Evolutionary conservation across 2,329 filamentous ascomycete species (phyloP), one percentile per base, ranked within the genome.

Genomic region (Aspergillus fischeri): DNA sequence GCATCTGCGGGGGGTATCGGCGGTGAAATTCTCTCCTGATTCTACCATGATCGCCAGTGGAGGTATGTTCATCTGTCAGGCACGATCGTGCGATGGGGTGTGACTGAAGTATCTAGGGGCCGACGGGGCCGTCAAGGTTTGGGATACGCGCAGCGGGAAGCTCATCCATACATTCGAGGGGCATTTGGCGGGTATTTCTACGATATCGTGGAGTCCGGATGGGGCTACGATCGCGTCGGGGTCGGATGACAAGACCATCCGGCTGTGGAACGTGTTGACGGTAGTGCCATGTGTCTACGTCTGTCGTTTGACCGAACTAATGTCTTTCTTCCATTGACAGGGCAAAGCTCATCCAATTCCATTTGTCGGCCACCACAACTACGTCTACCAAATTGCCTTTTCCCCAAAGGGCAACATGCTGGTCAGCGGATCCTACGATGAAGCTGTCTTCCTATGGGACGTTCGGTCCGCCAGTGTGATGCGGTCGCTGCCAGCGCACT

Each of bases 331-430:
- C 24, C 5, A 14, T 11, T 14, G 25, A 42, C 51, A 79, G 61
- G 84, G 83, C 20, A 81, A 83, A 68, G 78, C 83, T 28, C 81
- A 86, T 54, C 81, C 83, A 0, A 81, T 78, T 24, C 81, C 83
- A 1, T 80, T 97, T 63, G 81, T 89, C 25, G 93, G 94, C 2
- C 94, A 99, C 68, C 92, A 97, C 74, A 97, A 95, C 75, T 97
- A 97, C 74, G 88, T 99, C 32, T 96, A 96, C 75, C 91, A 89
- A 52, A 80, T 99, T 35, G 92, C 92, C 5, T 97, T 97, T 74
- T 93, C 91, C n/a, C 94, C 94, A 1, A 97, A 97, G 73, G 94
- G 94, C 25, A 99, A 99, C 70, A 96, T 97, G 70, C 83, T 99
- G 35, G 94, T 92, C 17, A 95, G 90, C 63, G 94, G 94, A 11